These are phyloP conservation scores for Cucumis melo DNA, from an alignment of 306 rosid genomes.

Conservation along the genomic window DNA sequence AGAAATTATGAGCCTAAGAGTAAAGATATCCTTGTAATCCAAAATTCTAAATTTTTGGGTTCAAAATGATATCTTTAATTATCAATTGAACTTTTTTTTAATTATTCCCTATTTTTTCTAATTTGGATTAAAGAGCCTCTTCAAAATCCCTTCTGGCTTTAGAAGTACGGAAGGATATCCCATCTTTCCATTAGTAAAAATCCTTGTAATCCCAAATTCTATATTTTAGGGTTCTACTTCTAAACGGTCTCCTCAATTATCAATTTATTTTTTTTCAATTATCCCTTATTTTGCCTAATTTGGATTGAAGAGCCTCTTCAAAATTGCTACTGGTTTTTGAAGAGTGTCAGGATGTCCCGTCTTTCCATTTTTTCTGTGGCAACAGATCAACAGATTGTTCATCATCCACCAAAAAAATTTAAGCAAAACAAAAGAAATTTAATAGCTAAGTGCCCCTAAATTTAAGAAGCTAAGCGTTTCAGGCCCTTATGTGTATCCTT, in stretches of 20 bases:
- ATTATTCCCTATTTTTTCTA: background rate
- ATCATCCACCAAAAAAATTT: background rate
- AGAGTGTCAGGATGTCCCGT: background rate
- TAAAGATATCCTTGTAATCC: background rate
- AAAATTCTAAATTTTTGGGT: background rate
- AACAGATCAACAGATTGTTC: background rate
- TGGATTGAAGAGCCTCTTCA: background rate
- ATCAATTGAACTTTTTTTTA: background rate
- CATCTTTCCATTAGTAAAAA: background rate
- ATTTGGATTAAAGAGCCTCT: background rate
- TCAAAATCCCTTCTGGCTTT: background rate
- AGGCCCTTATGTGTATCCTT: constrained; percentile 5
- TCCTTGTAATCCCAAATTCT: background rate
- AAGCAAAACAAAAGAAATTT: background rate
- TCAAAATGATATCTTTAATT: background rate
- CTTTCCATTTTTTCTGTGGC: background rate
- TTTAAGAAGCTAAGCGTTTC: background rate
- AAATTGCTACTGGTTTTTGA: background rate
- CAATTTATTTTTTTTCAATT: background rate
- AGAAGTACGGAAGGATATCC: background rate
- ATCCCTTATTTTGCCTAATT: background rate
- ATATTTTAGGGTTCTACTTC: background rate
- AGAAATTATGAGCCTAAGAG: background rate
- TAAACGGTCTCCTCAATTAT: background rate
- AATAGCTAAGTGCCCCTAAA: background rate